phyloP scores from a whole-genome alignment of 1,284 basidiomycete genomes.

The Trichosporon ovoides region DNA sequence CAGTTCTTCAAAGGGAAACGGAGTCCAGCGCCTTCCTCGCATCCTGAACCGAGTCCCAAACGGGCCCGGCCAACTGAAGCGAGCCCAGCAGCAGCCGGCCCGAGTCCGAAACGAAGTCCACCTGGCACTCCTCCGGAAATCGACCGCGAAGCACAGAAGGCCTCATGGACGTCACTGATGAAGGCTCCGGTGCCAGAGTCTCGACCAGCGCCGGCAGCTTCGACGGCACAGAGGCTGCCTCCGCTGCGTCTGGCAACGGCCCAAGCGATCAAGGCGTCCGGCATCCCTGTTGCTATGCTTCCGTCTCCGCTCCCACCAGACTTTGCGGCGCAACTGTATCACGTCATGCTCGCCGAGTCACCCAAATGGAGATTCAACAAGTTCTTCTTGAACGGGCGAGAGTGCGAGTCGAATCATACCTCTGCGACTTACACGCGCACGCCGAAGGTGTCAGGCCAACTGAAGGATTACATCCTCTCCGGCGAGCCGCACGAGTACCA shows the following conservation, averaged over 20 bases:
- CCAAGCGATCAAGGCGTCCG: slow-evolving; percentile 55
- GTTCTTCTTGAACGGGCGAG: slow-evolving; percentile 42
- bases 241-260: slow-evolving; percentile 35
- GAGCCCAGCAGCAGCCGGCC: background rate
- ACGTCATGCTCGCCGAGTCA: slow-evolving; percentile 44
- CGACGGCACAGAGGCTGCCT: background rate
- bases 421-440: slow-evolving; percentile 59
- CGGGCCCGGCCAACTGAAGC: background rate
- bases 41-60: too few relatives aligned
- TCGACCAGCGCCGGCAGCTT: too few relatives aligned
- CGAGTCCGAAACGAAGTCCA: background rate
- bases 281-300: slow-evolving; percentile 49
- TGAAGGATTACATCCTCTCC: background rate
- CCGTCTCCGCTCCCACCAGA: slow-evolving; percentile 57
- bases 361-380: slow-evolving; percentile 35
- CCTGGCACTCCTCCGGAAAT: background rate
- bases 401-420: slow-evolving; percentile 62
- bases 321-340: slow-evolving; percentile 61
- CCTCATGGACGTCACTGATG: background rate
- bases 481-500: slow-evolving; percentile 29
- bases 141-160: background rate
- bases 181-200: background rate
- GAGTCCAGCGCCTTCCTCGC: background rate
- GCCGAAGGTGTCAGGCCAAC: slow-evolving; percentile 22
- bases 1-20: background rate